Conservation (phyloP, 148 eudicot species). For the Rhododendron vialii region DNA sequence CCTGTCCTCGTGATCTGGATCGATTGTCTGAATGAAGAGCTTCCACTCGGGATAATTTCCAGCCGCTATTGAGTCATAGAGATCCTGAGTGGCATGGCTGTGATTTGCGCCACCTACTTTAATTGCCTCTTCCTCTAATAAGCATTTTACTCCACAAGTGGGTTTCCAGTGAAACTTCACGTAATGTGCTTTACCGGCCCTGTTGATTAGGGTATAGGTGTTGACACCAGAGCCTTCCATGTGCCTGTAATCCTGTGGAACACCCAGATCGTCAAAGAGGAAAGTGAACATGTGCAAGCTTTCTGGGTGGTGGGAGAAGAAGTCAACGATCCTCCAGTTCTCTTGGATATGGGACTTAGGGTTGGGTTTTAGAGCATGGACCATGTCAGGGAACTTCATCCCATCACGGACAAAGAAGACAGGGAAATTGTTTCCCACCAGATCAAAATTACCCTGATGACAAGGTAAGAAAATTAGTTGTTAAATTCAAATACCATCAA, state of each 20-base stretch:
- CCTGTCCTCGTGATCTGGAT: slow-evolving; percentile 83
- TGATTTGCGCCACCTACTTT: slow-evolving; percentile 90
- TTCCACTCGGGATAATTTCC: slow-evolving; percentile 99
- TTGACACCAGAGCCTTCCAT: slow-evolving; percentile 98
- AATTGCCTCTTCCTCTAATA: slow-evolving; percentile 77
- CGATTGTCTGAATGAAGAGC: slow-evolving; percentile 76
- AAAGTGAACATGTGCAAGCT: slow-evolving; percentile 79
- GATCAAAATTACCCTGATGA: slow-evolving; percentile 84
- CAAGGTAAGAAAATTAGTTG: background rate
- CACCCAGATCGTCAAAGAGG: slow-evolving; percentile 82
- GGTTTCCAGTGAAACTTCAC: slow-evolving; percentile 99
- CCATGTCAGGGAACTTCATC: slow-evolving; percentile 92
- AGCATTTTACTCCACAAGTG: slow-evolving; percentile 80
- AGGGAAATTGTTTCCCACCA: slow-evolving; percentile 97
- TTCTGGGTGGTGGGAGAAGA: slow-evolving; percentile 95
- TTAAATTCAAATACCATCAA: slow-evolving; percentile 4
- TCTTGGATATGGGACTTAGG: slow-evolving; percentile 97
- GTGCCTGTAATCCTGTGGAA: slow-evolving; percentile 85
- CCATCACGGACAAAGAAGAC: slow-evolving; percentile 90
- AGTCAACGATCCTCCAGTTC: slow-evolving; percentile 85
- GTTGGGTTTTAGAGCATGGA: slow-evolving; percentile 89
- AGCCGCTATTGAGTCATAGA: slow-evolving; percentile 82
- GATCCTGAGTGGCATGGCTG: slow-evolving; percentile 96
- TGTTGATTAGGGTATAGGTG: slow-evolving; percentile 72
- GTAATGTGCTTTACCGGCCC: slow-evolving; percentile 71